Base-by-base conservation (phyloP, 306 rosid species). In the Dryas octopetala region DNA sequence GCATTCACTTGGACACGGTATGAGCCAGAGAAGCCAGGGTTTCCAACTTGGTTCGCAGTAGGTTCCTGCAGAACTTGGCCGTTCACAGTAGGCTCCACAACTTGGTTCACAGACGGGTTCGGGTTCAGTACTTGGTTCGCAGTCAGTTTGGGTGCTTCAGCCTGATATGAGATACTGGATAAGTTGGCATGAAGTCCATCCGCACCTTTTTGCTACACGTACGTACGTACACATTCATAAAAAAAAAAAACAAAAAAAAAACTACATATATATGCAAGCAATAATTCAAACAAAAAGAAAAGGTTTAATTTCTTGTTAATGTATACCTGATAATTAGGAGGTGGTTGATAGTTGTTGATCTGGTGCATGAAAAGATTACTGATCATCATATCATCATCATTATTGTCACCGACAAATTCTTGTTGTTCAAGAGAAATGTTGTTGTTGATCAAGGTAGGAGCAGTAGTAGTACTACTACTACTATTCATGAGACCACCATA, bases 161-260 rank as follows among this genome's bases (percentile, higher is more conserved):
- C 26, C 11, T 67, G 70, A 48, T 55, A 12, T 4, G 50, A 12
- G 9, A 45, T 10, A 57, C 75, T 52, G 52, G 47, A 66, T 10
- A 76, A 59, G 67, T 66, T 55, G 41, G 68, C 45, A 48, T 62
- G 60, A 11, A 45, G 26, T 19, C 17, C 51, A 38, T 62, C 71
- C 16, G 52, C 75, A 4, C 55, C 73, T 71, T 73, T 48, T 65
- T 44, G 71, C 82, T 71, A 55, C 77, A 73, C 17, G n/a, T 17
- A 13, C 17, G n/a, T 17, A 13, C 3, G 38, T 32, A 32, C 38
- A 32, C 38, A 2, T 32, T 15, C 16, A 28, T 11, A 16, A 70
- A 6, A 15, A 12, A 6, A 32, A 32, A 10, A 23, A 19, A 19
- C 19, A 19, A 19, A 19, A 19, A 19, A 9, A 4, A 28, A 19